Evolutionary conservation across 140 eudicot species (phyloP).

Genomic region (Anethum foeniculum): DNA sequence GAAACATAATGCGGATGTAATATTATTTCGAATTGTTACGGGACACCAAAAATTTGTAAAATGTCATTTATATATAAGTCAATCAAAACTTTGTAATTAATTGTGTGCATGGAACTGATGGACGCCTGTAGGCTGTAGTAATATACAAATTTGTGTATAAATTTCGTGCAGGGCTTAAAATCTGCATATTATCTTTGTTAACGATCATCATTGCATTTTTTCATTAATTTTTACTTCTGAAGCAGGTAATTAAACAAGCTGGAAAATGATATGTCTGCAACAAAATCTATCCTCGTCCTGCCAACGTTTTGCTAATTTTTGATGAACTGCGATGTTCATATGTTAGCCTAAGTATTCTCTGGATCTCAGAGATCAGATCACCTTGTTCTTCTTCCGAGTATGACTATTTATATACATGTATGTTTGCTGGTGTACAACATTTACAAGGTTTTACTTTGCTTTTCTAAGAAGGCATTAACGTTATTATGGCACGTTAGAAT

Average conservation of each 20-base stretch:
- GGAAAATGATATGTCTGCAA: neutral
- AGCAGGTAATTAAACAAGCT: neutral
- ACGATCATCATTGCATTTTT: neutral
- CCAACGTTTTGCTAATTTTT: neutral
- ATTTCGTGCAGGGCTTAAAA: neutral
- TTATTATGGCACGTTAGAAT: no score
- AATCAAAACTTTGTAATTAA: conserved; percentile 2
- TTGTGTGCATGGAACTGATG: neutral
- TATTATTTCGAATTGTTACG: neutral
- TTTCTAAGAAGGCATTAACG: neutral
- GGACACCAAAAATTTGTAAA: neutral
- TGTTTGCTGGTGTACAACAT: neutral
- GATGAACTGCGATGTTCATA: neutral
- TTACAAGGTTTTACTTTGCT: neutral
- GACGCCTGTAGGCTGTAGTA: neutral
- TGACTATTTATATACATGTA: neutral
- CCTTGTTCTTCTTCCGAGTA: neutral
- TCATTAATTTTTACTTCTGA: neutral
- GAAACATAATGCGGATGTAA: neutral
- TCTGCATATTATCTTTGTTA: neutral
- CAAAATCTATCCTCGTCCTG: neutral
- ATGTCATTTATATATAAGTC: neutral
- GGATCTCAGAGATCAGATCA: neutral
- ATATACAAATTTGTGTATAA: neutral
- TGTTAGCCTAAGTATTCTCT: neutral